Evolutionary conservation across 495 filamentous ascomycete species (phyloP), one percentile per base, ranked within the genome.

Genomic region (Halenospora varia): DNA sequence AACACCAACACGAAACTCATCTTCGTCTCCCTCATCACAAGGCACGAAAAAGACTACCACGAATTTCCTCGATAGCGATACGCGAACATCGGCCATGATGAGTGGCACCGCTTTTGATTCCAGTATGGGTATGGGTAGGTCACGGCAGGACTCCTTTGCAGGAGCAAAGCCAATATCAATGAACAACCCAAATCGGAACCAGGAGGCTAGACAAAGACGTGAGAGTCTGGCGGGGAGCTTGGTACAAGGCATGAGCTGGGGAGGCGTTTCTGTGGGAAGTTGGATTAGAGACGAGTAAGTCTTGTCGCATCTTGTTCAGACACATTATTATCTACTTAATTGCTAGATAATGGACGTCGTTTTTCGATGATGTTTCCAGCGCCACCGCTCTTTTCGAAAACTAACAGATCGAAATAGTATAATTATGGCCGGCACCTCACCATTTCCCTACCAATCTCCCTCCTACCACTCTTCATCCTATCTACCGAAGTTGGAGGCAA

Each of bases 201-300:
- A 84, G 57, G 73, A 74, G 59, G 73, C 72, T 64, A 76, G 79
- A 64, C 80, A 75, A 50, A 86, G 94, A 54, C 81, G 93, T 62
- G 94, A 96, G 70, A 93, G 88, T 64, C 71, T 91, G 59, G 90
- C 88, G 49, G 86, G 90, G 50, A 98, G 95, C 74, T 74, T 97
- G 66, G 87, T 92, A 62, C 87, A 83, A 58, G 92, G 91, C 51
- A 95, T 97, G 90, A 97, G 95, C 69, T 98, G 92, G 92, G 94
- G 95, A 67, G 95, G 93, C 55, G 80, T 95, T 20, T 97, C 94
- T 42, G 88, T 97, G 57, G 92, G 92, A 53, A 97, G 93, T 70
- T 97, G 92, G 80, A 92, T 98, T 71, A 83, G 89, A 66, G 94
- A 98, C 76, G 94, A 98, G 94, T 97, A 83, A 84, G 93, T 92